These are phyloP conservation scores for Cercophora newfieldiana DNA, from an alignment of 495 filamentous ascomycete genomes.

Conservation along the genomic window DNA sequence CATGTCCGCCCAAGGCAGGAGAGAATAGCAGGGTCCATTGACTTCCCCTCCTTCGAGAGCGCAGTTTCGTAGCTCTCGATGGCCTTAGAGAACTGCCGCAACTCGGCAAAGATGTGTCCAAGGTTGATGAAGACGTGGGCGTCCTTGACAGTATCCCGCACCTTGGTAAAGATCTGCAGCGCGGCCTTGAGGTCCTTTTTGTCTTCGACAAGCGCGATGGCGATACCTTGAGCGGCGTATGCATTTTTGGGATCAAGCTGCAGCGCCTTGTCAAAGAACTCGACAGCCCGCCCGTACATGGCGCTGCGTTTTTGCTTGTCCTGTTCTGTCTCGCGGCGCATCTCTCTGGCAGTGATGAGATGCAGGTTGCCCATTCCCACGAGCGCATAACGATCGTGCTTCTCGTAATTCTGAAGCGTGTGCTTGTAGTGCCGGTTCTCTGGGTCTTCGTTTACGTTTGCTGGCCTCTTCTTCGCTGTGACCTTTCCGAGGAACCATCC, in stretches of 20 bases:
- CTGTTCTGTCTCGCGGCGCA: slow-evolving; percentile 82
- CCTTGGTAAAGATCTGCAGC: slow-evolving; percentile 81
- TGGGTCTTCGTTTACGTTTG: slow-evolving; percentile 82
- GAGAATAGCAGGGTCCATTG: slow-evolving; percentile 75
- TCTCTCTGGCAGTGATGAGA: slow-evolving; percentile 82
- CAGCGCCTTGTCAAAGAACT: slow-evolving; percentile 97
- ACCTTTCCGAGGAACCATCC: slow-evolving; percentile 86
- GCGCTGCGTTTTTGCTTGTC: slow-evolving; percentile 88
- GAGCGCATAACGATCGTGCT: slow-evolving; percentile 92
- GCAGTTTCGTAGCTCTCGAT: slow-evolving; percentile 96
- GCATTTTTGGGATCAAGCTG: slow-evolving; percentile 91
- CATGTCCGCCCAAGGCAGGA: slow-evolving; percentile 94
- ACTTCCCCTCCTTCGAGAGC: slow-evolving; percentile 72
- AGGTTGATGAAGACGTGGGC: slow-evolving; percentile 85
- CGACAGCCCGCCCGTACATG: slow-evolving; percentile 85
- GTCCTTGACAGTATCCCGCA: slow-evolving; percentile 85
- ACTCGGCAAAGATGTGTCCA: slow-evolving; percentile 86
- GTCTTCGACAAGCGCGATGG: slow-evolving; percentile 90
- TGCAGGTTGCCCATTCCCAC: slow-evolving; percentile 96
- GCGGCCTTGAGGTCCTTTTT: slow-evolving; percentile 80
- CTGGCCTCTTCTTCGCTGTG: slow-evolving; percentile 72
- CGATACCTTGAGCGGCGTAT: slow-evolving; percentile 93
- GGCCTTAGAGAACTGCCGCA: slow-evolving; percentile 82
- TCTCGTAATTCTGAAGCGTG: slow-evolving; percentile 88
- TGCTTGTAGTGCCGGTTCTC: slow-evolving; percentile 96